A percentile compares a stretch with the other conserved stretches of the same genome.
Evolutionary conservation across 1,284 basidiomycete species (phyloP).

Genomic region (Trichosporon coremiiforme): DNA sequence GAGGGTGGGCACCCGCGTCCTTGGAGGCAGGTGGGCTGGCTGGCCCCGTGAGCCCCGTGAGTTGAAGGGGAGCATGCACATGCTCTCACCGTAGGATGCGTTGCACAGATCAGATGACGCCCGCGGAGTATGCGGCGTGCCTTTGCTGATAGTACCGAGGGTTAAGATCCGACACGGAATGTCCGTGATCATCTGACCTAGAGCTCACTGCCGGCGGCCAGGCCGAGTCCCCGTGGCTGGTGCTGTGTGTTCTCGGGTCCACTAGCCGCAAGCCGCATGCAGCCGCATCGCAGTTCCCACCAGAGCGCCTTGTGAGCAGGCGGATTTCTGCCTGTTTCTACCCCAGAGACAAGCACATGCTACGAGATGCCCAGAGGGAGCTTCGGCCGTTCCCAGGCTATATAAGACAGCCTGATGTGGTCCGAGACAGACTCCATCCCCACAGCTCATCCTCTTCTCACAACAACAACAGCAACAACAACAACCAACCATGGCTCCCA

Average conservation of each 20-base stretch:
- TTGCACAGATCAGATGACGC: not conserved
- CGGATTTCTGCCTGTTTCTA: too few species aligned
- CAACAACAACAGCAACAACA: slow-evolving; percentile 6
- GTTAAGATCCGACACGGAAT: slow-evolving; percentile 5
- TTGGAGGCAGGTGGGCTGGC: not conserved
- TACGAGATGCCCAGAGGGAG: not conserved
- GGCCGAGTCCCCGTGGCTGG: not conserved
- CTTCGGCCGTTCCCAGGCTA: not conserved
- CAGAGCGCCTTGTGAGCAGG: not conserved
- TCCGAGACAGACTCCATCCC: not conserved
- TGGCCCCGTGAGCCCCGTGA: too few species aligned
- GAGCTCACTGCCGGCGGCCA: not conserved
- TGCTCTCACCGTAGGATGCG: not conserved
- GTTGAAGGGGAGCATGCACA: not conserved
- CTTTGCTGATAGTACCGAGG: not conserved
- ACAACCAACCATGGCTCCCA: slow-evolving; percentile 25
- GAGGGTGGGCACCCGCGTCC: not conserved
- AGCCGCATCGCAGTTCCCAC: slow-evolving; percentile 9
- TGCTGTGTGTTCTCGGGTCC: not conserved
- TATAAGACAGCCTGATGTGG: not conserved
- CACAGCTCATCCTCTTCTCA: slow-evolving; percentile 1
- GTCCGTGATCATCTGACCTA: slow-evolving; percentile 8
- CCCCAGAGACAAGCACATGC: not conserved
- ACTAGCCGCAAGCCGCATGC: not conserved
- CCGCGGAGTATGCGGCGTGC: not conserved